Conservation (phyloP, 1,284 basidiomycete species). For the Gymnopus androsaceus region DNA sequence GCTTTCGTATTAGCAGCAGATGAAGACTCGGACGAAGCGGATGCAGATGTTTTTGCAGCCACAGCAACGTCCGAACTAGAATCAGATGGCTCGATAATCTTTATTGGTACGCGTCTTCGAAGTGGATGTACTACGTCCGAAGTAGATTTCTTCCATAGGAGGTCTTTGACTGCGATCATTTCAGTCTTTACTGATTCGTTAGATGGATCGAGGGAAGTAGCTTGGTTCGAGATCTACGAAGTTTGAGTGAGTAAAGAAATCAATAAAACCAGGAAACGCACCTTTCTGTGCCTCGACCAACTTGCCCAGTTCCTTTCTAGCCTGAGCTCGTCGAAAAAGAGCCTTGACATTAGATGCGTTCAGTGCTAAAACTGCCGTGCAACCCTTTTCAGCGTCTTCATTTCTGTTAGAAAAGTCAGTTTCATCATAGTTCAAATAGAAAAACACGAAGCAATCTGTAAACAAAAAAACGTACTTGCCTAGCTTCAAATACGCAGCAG, state of each 20-base stretch:
- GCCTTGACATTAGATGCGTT: constrained; percentile 69
- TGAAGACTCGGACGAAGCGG: no score
- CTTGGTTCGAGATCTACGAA: constrained; percentile 59
- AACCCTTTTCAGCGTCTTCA: constrained; percentile 76
- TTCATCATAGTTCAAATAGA: no score
- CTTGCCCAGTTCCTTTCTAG: constrained; percentile 53
- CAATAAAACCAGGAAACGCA: constrained; percentile 30
- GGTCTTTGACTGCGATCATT: constrained; percentile 36
- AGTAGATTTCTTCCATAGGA: constrained; percentile 14
- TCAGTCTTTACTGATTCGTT: constrained; percentile 63
- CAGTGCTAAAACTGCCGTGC: constrained; percentile 55
- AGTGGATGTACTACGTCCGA: constrained; percentile 25
- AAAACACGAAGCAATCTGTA: no score
- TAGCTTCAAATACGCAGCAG: constrained; percentile 82
- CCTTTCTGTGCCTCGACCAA: constrained; percentile 58
- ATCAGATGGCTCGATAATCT: constrained; percentile 54
- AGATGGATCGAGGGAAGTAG: constrained; percentile 55
- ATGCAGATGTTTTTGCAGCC: no score
- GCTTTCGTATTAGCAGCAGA: no score
- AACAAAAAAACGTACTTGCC: constrained; percentile 84
- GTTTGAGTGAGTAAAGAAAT: not conserved
- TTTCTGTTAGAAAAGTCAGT: constrained; percentile 40
- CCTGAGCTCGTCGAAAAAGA: constrained; percentile 71
- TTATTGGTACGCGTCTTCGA: constrained; percentile 69
- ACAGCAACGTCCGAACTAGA: no score